Base-by-base conservation (phyloP, 225 moss, liverwort and hornwort genomes). In the Anthoceros angustus region DNA sequence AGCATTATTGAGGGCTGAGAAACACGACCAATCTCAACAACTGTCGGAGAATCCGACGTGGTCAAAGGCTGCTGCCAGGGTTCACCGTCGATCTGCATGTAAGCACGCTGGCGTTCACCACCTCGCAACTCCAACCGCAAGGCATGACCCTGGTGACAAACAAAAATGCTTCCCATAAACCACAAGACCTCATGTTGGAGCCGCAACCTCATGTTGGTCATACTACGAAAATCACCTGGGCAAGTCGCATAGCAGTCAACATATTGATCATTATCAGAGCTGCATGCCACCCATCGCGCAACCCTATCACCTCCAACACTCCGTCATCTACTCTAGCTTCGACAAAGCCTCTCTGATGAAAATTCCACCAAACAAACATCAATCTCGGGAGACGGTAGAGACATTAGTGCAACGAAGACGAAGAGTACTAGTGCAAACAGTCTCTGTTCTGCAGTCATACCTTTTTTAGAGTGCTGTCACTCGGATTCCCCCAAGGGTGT, bases 221-320 rank as follows among this genome's bases (percentile, higher is more conserved):
- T n/a, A 62, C 32, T 15, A 12, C 48, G 16, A 25, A 6, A 43
- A 25, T 76, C 72, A 86, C 98, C 87, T 98, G 92, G 74, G 87
- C 85, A 63, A 98, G 87, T 26, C 92, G 87, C 68, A 87, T 76
- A 26, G 92, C 98, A 48, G 81, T 83, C 66, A 79, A 69, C 61
- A 86, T 77, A 72, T 80, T 85, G 7, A 92, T 79, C 64, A 98
- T 42, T 62, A 98, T 89, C 75, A 87, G 77, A 43, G 92, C 86
- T 24, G 89, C 79, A 72, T 98, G 98, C 98, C 98, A 98, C 55
- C 89, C 98, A 74, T 92, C 92, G 70, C 82, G 86, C 72, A 98
- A 73, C 39, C 89, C 92, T 73, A 98, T 77, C 48, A 98, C 68
- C 70, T 98, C 98, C 64, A 98, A 72, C 62, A 98, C 63, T 68